phyloP scores from a whole-genome alignment of 495 filamentous ascomycete genomes.

The Cercophora newfieldiana region DNA sequence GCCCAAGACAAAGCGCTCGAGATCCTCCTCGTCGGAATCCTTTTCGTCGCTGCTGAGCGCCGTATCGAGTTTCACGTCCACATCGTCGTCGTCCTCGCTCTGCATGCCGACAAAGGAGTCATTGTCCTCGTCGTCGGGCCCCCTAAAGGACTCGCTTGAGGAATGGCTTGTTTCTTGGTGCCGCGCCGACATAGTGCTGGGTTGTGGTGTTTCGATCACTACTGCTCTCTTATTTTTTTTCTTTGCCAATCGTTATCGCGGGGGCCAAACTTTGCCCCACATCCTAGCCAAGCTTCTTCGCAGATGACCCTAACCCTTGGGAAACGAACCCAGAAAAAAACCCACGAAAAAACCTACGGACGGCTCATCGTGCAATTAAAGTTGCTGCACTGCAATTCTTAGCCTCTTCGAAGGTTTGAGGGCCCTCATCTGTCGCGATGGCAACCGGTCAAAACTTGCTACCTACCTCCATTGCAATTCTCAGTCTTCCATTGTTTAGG shows the following conservation, averaged over 20 bases:
- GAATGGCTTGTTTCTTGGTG: constrained; percentile 28
- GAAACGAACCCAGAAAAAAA: no score
- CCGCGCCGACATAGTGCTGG: constrained; percentile 5
- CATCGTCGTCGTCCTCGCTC: constrained; percentile 43
- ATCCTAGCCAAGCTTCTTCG: background rate
- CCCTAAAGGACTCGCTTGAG: constrained; percentile 32
- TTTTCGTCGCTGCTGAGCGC: constrained; percentile 53
- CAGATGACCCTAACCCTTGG: background rate
- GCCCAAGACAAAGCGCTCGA: constrained; percentile 85
- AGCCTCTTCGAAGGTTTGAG: no score
- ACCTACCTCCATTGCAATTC: no score
- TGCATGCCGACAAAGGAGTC: constrained; percentile 13
- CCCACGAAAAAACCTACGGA: no score
- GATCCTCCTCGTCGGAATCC: constrained; percentile 76
- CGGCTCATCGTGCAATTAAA: no score
- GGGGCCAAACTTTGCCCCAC: background rate
- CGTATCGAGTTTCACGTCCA: constrained; percentile 20
- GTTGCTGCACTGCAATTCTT: no score
- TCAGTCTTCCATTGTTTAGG: no score
- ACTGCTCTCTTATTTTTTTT: background rate
- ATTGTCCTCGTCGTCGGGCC: constrained; percentile 39
- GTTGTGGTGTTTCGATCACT: background rate
- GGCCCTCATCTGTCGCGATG: no score
- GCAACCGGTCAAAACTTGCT: no score
- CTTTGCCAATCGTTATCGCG: background rate